phyloP scores from a whole-genome alignment of 495 filamentous ascomycete species.

The Jackrogersella minutella region DNA sequence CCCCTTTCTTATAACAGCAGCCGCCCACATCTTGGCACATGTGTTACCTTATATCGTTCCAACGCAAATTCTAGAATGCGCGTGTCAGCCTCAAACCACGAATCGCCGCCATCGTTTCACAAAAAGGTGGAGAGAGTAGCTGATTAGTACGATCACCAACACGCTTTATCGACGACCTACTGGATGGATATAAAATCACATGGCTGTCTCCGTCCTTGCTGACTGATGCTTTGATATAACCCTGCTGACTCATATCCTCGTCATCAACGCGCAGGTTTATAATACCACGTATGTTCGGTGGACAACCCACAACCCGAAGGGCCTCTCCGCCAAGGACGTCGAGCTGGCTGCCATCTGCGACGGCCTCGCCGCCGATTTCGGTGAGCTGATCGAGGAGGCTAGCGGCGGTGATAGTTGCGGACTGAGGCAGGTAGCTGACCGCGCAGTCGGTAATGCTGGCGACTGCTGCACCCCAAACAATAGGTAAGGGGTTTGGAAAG shows the following conservation, averaged over 20 bases:
- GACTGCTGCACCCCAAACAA: constrained; percentile 61
- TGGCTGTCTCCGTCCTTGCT: not conserved
- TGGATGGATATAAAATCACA: constrained; percentile 12
- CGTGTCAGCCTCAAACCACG: constrained; percentile 10
- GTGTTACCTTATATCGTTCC: constrained; percentile 2
- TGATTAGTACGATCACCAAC: not conserved
- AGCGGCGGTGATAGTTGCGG: constrained; percentile 13
- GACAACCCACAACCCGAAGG: constrained; percentile 77
- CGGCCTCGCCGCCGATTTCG: constrained; percentile 59
- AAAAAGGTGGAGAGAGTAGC: constrained; percentile 8
- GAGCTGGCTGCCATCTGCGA: constrained; percentile 73
- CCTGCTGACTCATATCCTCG: constrained; percentile 26
- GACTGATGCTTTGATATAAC: constrained; percentile 16
- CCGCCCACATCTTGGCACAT: constrained; percentile 20
- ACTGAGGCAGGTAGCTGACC: constrained; percentile 48
- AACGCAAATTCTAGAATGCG: not conserved
- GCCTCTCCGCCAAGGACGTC: constrained; percentile 74
- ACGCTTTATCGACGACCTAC: not conserved
- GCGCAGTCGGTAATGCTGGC: constrained; percentile 47
- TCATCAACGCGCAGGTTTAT: constrained; percentile 56
- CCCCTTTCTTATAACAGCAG: constrained; percentile 11
- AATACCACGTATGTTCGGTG: constrained; percentile 70
- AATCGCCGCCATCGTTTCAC: not conserved
- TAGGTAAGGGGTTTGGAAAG: constrained; percentile 18
- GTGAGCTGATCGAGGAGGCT: constrained; percentile 53